Percentiles rank a stretch among this genome's conserved stretches.
Conservation (phyloP, 169 alveolate species). For the Babesia ovata region DNA sequence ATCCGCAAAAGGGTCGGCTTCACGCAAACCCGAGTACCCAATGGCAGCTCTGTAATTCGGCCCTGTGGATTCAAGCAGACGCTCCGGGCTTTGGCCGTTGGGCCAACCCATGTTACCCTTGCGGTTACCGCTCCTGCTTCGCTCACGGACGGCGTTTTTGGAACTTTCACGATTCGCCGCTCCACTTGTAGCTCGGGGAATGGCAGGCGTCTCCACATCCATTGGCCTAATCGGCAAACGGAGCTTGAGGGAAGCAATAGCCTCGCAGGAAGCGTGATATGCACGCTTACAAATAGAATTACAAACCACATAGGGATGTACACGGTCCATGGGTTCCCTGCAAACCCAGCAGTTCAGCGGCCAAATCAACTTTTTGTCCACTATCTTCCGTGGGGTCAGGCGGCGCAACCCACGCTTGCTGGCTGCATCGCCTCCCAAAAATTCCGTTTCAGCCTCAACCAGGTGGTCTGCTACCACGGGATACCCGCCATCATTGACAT, state of each 20-base stretch:
- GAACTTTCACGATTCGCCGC: too few species aligned
- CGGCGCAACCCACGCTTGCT: not conserved
- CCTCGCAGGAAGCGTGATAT: conserved; percentile 53
- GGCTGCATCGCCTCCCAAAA: too few species aligned
- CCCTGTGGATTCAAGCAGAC: not conserved
- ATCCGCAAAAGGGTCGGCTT: not conserved
- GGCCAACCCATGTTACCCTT: not conserved
- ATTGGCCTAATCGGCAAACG: conserved; percentile 1
- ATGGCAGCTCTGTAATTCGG: not conserved
- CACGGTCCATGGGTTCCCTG: conserved; percentile 50
- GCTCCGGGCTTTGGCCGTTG: not conserved
- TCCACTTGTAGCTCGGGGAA: too few species aligned
- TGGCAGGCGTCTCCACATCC: not conserved
- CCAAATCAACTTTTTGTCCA: conserved; percentile 47
- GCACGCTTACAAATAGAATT: conserved; percentile 42
- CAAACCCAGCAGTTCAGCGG: conserved; percentile 68
- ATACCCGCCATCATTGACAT: too few species aligned
- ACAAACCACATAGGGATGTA: conserved; percentile 38
- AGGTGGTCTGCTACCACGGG: too few species aligned
- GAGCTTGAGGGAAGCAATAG: not conserved
- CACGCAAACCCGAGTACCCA: not conserved
- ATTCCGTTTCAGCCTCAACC: too few species aligned
- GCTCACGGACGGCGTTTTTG: not conserved
- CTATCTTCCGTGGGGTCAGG: not conserved
- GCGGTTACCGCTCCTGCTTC: not conserved